A percentile compares a stretch with the other conserved stretches of the same genome.
Evolutionary conservation across 352 stramenopile species (phyloP).

Genomic region (Phytophthora vignae): DNA sequence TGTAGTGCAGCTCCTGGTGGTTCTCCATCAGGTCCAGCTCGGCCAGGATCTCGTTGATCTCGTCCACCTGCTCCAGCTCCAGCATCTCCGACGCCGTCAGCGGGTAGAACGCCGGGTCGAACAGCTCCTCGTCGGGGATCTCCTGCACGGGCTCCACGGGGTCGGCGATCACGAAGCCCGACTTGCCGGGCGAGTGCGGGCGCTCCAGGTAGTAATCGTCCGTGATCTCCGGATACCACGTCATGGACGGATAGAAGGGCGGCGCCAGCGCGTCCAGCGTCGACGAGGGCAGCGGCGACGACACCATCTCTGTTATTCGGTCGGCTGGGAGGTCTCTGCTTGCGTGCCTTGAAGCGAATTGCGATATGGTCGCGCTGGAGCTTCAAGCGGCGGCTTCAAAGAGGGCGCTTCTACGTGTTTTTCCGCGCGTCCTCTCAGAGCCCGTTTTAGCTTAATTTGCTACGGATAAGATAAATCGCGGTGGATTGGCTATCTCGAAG

Average conservation of each 20-base stretch:
- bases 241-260: conserved; percentile 67
- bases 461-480: background rate
- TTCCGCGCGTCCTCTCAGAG: conserved; percentile 20
- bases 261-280: conserved; percentile 63
- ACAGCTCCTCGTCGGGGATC: conserved; percentile 83
- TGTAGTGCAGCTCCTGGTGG: conserved; percentile 74
- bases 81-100: conserved; percentile 63
- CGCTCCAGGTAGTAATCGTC: conserved; percentile 75
- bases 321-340: background rate
- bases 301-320: conserved; percentile 40
- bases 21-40: conserved; percentile 84
- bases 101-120: conserved; percentile 71
- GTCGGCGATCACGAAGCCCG: conserved; percentile 74
- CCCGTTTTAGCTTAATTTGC: conserved; percentile 5
- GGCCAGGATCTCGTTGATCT: conserved; percentile 81
- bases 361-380: conserved; percentile 14
- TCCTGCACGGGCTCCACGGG: conserved; percentile 55
- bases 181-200: conserved; percentile 62
- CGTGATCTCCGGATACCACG: conserved; percentile 62
- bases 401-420: conserved; percentile 18
- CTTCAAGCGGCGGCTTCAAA: conserved; percentile 22
- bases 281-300: conserved; percentile 46
- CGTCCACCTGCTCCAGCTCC: conserved; percentile 81
- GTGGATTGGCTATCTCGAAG: background rate
- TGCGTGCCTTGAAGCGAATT: conserved; percentile 37